Base-by-base conservation (phyloP, 148 eudicot genomes). In the Spergularia bocconei region DNA sequence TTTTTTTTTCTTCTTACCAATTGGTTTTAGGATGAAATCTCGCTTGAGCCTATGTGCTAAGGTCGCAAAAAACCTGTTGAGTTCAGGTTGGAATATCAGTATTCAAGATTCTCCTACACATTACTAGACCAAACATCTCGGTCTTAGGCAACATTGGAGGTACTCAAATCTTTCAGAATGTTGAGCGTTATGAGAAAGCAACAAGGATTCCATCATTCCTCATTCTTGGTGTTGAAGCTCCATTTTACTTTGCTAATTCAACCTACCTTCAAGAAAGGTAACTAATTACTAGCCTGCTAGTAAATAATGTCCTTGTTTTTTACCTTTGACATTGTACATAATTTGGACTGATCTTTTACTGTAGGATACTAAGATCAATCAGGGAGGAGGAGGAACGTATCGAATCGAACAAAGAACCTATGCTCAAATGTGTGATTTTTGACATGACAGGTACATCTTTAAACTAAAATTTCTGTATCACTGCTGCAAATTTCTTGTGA, bases 221-320 rank as follows among this genome's bases (percentile, higher is more conserved):
- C 63, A 85, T 95, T 52, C 80, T 95, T 8, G 87, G 92, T 7
- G 81, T 95, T 11, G 99, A 95, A 81, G 85, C 97, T 82, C 99
- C 99, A 16, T 75, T 91, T 73, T 95, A 88, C 88, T 95, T 95
- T 79, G 97, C 91, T 4, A 95, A 90, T 77, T 79, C 96, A 29
- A 86, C 91, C 13, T 95, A 92, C 75, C 82, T 95, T 23, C 99
- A 95, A 86, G 99, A 95, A 83, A 86, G 97, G 99, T 95, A 67
- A 63, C 48, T 15, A 14, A 41, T 19, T 39, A 60, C 29, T 29
- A 61, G 12, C 61, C 13, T 48, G 13, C 36, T 38, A 3, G 7
- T 23, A 19, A 4, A 65, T 29, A 12, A 7, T 23, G 12, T 0
- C 60, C 25, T n/a, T 15, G 10, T 68, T 53, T 63, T 56, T 29